phyloP scores from a whole-genome alignment of 345 rosid species.

The Arabis alpina region DNA sequence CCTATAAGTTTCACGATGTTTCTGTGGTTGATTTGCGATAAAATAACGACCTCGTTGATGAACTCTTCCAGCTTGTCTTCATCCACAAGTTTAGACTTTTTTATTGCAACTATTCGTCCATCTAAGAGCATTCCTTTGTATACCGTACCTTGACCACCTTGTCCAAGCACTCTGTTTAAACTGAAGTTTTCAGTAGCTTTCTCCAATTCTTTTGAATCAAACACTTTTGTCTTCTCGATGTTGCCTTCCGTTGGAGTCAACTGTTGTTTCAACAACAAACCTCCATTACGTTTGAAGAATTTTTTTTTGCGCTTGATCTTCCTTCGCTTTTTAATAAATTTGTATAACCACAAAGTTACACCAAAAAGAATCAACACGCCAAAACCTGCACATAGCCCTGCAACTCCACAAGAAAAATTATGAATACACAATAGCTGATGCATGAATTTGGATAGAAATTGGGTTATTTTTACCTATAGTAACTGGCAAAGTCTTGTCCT shows the following conservation, averaged over 20 bases:
- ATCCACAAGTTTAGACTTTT: slow-evolving; percentile 20
- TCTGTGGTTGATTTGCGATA: slow-evolving; percentile 27
- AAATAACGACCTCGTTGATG: slow-evolving; percentile 25
- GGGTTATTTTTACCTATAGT: too few relatives aligned
- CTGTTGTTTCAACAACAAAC: slow-evolving; percentile 16
- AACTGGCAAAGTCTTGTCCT: background rate
- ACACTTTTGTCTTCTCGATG: slow-evolving; percentile 9
- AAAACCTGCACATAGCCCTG: slow-evolving; percentile 2
- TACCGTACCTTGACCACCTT: slow-evolving; percentile 27
- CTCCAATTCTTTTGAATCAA: background rate
- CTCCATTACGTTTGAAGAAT: slow-evolving; percentile 32
- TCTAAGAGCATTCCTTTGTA: slow-evolving; percentile 27
- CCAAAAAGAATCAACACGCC: background rate
- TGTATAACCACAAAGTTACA: slow-evolving; percentile 3
- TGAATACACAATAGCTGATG: too few relatives aligned
- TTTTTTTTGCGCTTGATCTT: background rate
- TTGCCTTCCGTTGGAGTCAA: slow-evolving; percentile 3
- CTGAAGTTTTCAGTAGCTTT: slow-evolving; percentile 24
- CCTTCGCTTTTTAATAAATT: background rate
- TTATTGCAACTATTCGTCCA: slow-evolving; percentile 19
- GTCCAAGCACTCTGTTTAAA: slow-evolving; percentile 15
- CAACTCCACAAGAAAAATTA: background rate
- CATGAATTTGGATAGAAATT: too few relatives aligned
- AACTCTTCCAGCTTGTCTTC: slow-evolving; percentile 9
- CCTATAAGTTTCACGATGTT: slow-evolving; percentile 26